A percentile compares a stretch with the other conserved stretches of the same genome.
These are phyloP conservation scores for Mucor lusitanicus DNA, from an alignment of 371 early-diverging fungal species.

Conservation along the genomic window DNA sequence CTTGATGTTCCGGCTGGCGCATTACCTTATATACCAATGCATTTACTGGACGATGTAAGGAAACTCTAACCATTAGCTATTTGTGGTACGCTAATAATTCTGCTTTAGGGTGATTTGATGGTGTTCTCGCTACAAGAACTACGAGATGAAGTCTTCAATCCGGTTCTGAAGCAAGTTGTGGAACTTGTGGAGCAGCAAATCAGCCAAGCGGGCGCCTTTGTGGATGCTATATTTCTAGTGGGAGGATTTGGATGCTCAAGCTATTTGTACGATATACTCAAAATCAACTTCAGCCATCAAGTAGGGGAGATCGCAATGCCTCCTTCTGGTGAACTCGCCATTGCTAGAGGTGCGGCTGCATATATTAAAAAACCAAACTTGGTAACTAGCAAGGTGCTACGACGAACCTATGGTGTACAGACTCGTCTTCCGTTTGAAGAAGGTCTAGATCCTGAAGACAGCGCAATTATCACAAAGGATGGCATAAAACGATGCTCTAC, in stretches of 20 bases:
- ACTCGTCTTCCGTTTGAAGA: slow-evolving; percentile 54
- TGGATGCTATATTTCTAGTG: slow-evolving; percentile 58
- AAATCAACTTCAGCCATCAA: slow-evolving; percentile 27
- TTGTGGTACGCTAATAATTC: background rate
- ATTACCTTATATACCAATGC: slow-evolving; percentile 10
- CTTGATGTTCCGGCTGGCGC: slow-evolving; percentile 26
- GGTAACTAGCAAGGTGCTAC: slow-evolving; percentile 55
- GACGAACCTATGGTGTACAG: slow-evolving; percentile 62
- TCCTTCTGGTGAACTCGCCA: slow-evolving; percentile 53
- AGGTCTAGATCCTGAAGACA: slow-evolving; percentile 51
- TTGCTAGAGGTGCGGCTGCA: slow-evolving; percentile 52
- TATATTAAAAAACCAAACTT: slow-evolving; percentile 54
- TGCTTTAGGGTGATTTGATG: slow-evolving; percentile 48
- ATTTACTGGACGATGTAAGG: slow-evolving; percentile 24
- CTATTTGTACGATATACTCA: slow-evolving; percentile 53
- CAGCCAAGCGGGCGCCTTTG: slow-evolving; percentile 32
- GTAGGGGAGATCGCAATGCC: slow-evolving; percentile 47
- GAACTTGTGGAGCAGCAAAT: slow-evolving; percentile 48
- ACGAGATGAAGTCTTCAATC: slow-evolving; percentile 49
- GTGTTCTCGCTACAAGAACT: slow-evolving; percentile 52
- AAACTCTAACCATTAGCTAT: background rate
- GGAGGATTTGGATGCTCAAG: slow-evolving; percentile 66
- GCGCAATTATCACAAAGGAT: slow-evolving; percentile 47
- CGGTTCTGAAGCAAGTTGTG: slow-evolving; percentile 46
- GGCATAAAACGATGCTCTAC: slow-evolving; percentile 51